phyloP scores from a whole-genome alignment of 768 basidiomycete species.

The Suillus paluster region DNA sequence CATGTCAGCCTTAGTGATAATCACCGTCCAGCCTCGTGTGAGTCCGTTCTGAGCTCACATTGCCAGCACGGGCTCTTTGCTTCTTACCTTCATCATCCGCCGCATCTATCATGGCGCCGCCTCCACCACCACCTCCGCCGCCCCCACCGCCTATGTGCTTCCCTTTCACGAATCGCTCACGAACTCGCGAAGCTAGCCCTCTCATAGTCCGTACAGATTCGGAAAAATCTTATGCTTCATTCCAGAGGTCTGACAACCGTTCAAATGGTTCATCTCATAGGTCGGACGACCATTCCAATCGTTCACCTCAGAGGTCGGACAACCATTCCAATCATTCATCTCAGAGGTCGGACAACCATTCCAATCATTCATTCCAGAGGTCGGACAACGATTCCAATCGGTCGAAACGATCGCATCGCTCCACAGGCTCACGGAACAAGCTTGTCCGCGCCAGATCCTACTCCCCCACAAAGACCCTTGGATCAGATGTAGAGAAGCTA shows the following conservation, averaged over 20 bases:
- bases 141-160: constrained; percentile 62
- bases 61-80: constrained; percentile 22
- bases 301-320: constrained; percentile 30
- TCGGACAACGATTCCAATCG: constrained; percentile 22
- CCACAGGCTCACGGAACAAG: constrained; percentile 17
- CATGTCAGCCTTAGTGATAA: constrained; percentile 9
- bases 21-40: constrained; percentile 32
- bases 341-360: constrained; percentile 27
- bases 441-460: constrained; percentile 47
- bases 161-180: constrained; percentile 48
- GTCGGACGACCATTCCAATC: too few species aligned
- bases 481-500: constrained; percentile 50
- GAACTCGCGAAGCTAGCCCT: constrained; percentile 32
- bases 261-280: too few species aligned
- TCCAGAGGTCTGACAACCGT: constrained; percentile 35
- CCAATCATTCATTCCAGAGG: constrained; percentile 27
- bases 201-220: constrained; percentile 37
- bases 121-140: constrained; percentile 49
- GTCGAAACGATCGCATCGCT: constrained; percentile 27
- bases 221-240: constrained; percentile 50
- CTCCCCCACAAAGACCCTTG: constrained; percentile 46
- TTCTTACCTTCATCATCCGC: constrained; percentile 22
- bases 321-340: constrained; percentile 14
- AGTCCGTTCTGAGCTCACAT: constrained; percentile 17
- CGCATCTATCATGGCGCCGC: constrained; percentile 54